Conservation (phyloP, 2,329 filamentous ascomycete species). For the Trichoderma asperellum region DNA sequence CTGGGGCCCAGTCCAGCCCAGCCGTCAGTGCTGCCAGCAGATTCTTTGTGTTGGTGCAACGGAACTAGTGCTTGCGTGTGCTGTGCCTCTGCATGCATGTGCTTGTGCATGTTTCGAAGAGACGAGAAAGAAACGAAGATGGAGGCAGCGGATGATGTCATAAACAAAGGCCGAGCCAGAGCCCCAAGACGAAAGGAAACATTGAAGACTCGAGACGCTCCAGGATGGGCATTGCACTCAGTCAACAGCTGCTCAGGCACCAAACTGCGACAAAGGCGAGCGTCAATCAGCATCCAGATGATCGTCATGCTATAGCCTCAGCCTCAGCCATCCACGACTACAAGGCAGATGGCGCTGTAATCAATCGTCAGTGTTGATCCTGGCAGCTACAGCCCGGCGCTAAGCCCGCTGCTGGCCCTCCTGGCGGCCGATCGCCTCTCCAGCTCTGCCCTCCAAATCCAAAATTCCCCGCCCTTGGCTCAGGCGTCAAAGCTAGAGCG, state of each 20-base stretch:
- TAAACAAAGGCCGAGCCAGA: background rate
- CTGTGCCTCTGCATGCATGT: background rate
- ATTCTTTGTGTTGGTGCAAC: background rate
- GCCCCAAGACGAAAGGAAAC: background rate
- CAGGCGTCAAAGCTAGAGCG: background rate
- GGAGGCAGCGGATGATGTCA: background rate
- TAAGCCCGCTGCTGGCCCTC: slow-evolving; percentile 9
- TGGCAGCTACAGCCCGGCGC: slow-evolving; percentile 1
- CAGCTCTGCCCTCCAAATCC: slow-evolving; percentile 9
- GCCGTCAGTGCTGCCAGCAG: background rate
- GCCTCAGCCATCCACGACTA: no score
- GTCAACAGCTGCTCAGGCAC: background rate
- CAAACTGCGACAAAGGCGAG: background rate
- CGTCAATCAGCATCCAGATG: background rate
- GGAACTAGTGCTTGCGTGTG: background rate
- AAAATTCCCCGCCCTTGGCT: background rate
- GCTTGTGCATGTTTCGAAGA: background rate
- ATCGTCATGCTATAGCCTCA: no score
- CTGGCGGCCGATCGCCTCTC: slow-evolving; percentile 6
- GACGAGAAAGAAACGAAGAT: background rate
- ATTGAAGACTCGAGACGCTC: background rate
- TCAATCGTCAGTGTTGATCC: no score
- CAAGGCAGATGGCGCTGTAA: no score
- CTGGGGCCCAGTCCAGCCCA: background rate
- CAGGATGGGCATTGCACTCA: background rate